These are phyloP conservation scores for Grigorovia jiainica DNA, from an alignment of 805 yeast species.

Conservation along the genomic window DNA sequence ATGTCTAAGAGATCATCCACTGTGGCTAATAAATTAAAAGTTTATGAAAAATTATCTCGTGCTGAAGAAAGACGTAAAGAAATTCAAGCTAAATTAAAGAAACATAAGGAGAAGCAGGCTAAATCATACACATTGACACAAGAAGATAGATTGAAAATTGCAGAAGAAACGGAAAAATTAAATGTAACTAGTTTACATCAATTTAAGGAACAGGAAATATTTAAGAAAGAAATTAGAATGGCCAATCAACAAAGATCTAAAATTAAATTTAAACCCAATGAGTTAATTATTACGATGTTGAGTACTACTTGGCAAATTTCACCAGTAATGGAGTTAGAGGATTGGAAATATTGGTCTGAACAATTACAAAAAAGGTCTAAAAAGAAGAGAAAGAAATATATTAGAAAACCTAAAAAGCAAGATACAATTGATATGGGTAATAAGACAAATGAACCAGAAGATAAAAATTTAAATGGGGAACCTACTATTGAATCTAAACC, in stretches of 20 bases:
- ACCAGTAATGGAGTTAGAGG: slow-evolving; percentile 54
- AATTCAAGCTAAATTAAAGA: slow-evolving; percentile 33
- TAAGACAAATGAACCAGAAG: too few relatives aligned
- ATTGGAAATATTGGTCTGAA: slow-evolving; percentile 36
- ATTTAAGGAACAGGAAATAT: slow-evolving; percentile 78
- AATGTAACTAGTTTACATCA: slow-evolving; percentile 64
- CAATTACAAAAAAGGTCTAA: slow-evolving; percentile 32
- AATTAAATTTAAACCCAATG: slow-evolving; percentile 44
- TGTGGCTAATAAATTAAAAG: slow-evolving; percentile 64
- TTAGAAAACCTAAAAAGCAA: slow-evolving; percentile 34
- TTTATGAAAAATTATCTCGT: slow-evolving; percentile 59
- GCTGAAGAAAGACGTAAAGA: slow-evolving; percentile 51
- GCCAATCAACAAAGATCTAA: slow-evolving; percentile 61
- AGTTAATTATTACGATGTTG: slow-evolving; percentile 14
- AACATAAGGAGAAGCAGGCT: slow-evolving; percentile 40
- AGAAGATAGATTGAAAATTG: slow-evolving; percentile 52
- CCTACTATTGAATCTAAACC: too few relatives aligned
- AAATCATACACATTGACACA: slow-evolving; percentile 33
- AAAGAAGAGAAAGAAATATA: slow-evolving; percentile 34
- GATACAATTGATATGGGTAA: not conserved
- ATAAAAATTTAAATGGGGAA: too few relatives aligned
- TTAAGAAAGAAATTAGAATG: slow-evolving; percentile 67
- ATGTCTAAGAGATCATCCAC: slow-evolving; percentile 73
- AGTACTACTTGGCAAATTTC: slow-evolving; percentile 34
- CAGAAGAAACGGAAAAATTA: slow-evolving; percentile 71